Conservation (phyloP, 2,329 filamentous ascomycete genomes). For the Trichoderma atroviride region DNA sequence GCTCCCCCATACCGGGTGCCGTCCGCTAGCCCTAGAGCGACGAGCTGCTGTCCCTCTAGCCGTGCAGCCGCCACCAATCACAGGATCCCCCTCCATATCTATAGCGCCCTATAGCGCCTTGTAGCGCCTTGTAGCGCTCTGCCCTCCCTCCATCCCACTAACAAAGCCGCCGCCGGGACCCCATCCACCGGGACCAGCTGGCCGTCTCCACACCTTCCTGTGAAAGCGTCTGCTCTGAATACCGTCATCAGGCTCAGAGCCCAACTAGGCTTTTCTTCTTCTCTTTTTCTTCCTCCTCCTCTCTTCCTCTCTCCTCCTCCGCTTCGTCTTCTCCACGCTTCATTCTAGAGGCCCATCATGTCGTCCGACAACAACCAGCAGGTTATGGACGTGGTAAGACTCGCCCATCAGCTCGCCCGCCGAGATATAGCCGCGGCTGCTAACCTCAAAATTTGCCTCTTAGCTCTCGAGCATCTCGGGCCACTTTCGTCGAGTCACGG, state of each 20-base stretch:
- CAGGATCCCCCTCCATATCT: neutral
- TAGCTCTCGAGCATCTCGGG: constrained; percentile 58
- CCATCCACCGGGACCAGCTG: constrained; percentile 23
- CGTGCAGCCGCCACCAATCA: constrained; percentile 21
- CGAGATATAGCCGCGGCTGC: constrained; percentile 16
- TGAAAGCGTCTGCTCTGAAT: constrained; percentile 27
- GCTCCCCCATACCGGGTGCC: constrained; percentile 6
- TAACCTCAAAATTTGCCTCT: constrained; percentile 20
- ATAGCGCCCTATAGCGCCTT: constrained; percentile 17
- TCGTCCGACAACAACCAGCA: constrained; percentile 79
- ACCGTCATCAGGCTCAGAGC: constrained; percentile 36
- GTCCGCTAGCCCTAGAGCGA: constrained; percentile 21
- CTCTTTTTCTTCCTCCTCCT: neutral
- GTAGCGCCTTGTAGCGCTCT: constrained; percentile 13
- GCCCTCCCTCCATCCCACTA: constrained; percentile 13
- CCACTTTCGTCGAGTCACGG: constrained; percentile 71
- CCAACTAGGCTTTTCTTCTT: constrained; percentile 26
- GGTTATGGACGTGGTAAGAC: constrained; percentile 73
- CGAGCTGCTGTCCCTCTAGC: constrained; percentile 12
- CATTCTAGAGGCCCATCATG: constrained; percentile 54
- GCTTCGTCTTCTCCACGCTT: constrained; percentile 27
- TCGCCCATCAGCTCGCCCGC: neutral
- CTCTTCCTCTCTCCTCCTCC: neutral
- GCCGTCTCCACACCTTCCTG: constrained; percentile 25
- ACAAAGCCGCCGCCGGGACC: constrained; percentile 10